Base-by-base conservation (phyloP, 2,329 filamentous ascomycete genomes). In the Fusarium sp. region DNA sequence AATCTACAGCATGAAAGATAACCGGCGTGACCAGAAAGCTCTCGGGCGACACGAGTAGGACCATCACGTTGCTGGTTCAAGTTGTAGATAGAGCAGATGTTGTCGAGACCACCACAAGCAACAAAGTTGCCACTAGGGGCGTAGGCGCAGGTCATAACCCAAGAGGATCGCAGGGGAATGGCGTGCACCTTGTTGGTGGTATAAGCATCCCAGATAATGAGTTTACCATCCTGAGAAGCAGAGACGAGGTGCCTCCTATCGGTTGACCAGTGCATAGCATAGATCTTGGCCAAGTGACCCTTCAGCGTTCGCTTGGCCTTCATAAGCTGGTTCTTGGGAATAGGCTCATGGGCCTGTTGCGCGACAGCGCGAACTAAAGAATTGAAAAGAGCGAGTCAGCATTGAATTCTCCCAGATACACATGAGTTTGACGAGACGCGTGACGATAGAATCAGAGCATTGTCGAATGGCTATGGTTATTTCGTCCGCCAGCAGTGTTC, bases 121-220 rank as follows among this genome's bases (percentile, higher is more conserved):
- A 99, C 96, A 80, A 95, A 99, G 85, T 99, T 99, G 60, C 96
- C 96, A 79, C 94, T 97, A 15, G 96, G 96, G 67, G 96, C 95
- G 82, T 99, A 99, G 79, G 96, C 96, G 88, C 96, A 99, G 73
- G 96, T 99, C 96, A 99, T 99, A 83, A 99, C 96, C 96, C 96
- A 99, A 16, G 96, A 99, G 16, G 96, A 98, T 71, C 96, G 91
- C 63, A 99, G 87, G 34, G 96, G 96, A 76, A 99, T 98, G 81
- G 96, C 96, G 83, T 99, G 96, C 68, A 99, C 96, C 83, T 99
- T 99, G 87, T 99, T 98, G 69, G 96, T 98, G 72, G 95, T 98
- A 85, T 99, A 99, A 64, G 96, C 96, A 82, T 99, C 96, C 96
- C 96, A 99, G 80, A 99, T 98, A 82, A 99, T 99, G 75, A 99